Conservation (phyloP, 2,329 filamentous ascomycete genomes). For the Atkinsonella texensis region DNA sequence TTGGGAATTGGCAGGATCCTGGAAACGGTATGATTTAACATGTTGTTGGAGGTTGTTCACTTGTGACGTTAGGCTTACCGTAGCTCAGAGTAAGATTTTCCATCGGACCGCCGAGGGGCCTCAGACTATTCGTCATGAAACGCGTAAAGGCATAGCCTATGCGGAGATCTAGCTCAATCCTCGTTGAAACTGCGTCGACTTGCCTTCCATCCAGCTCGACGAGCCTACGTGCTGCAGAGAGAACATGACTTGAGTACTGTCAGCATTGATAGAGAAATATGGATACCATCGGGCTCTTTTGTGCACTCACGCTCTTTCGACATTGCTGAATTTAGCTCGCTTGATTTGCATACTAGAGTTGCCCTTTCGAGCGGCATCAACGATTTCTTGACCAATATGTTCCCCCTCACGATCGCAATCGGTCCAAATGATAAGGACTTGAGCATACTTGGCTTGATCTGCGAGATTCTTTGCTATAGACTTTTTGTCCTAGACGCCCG, state of each 20-base stretch:
- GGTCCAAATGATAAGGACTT: conserved; percentile 88
- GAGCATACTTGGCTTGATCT: conserved; percentile 59
- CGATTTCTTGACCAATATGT: conserved; percentile 87
- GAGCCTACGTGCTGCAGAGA: conserved; percentile 68
- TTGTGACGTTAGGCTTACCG: conserved; percentile 35
- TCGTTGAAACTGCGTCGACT: conserved; percentile 73
- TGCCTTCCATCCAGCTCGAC: conserved; percentile 72
- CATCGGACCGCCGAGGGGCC: conserved; percentile 55
- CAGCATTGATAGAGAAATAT: conserved; percentile 4
- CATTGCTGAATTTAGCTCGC: conserved; percentile 88
- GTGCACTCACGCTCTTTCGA: conserved; percentile 64
- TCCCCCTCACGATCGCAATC: conserved; percentile 98
- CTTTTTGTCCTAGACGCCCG: conserved; percentile 54
- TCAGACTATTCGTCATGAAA: conserved; percentile 70
- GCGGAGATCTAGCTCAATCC: conserved; percentile 85
- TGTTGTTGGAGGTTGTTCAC: not conserved
- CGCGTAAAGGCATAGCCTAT: conserved; percentile 90
- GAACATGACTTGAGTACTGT: conserved; percentile 57
- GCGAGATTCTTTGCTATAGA: conserved; percentile 77
- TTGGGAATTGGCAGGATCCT: conserved; percentile 94
- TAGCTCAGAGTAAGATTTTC: conserved; percentile 64
- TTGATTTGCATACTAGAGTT: conserved; percentile 69
- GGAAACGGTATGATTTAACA: not conserved
- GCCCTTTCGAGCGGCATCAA: conserved; percentile 61
- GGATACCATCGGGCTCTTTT: no score